A percentile compares a stretch with the other conserved stretches of the same genome.
These are phyloP conservation scores for Debaryomyces hansenii DNA, from an alignment of 805 yeast species.

Conservation along the genomic window DNA sequence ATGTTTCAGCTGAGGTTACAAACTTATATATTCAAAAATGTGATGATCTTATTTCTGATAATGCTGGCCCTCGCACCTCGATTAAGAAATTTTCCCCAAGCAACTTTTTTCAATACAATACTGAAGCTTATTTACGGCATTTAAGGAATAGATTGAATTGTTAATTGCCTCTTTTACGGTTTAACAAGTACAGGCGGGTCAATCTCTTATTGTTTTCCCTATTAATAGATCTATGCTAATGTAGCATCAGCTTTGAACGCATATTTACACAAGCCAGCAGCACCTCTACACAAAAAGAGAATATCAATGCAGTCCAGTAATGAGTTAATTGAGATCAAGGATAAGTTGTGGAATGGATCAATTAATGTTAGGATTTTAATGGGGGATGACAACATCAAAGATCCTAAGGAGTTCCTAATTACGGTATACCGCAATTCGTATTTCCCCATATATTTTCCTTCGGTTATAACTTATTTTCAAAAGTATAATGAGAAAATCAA, in stretches of 20 bases:
- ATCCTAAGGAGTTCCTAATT: constrained; percentile 16
- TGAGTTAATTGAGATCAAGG: constrained; percentile 25
- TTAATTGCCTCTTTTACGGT: too few relatives aligned
- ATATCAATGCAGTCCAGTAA: neutral
- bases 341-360: constrained; percentile 54
- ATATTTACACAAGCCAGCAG: too few relatives aligned
- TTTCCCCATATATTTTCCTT: constrained; percentile 43
- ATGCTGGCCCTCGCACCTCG: constrained; percentile 4
- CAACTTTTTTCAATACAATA: neutral
- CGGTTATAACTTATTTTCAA: constrained; percentile 39
- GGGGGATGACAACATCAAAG: constrained; percentile 16
- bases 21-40: neutral
- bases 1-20: neutral
- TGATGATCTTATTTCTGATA: neutral
- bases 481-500: constrained; percentile 19
- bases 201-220: too few relatives aligned
- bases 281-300: too few relatives aligned
- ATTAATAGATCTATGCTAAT: too few relatives aligned
- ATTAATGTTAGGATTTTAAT: constrained; percentile 44
- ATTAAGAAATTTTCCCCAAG: neutral
- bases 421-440: constrained; percentile 49
- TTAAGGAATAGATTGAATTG: too few relatives aligned
- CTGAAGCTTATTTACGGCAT: neutral
- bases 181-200: too few relatives aligned
- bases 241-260: too few relatives aligned